phyloP scores from a whole-genome alignment of 495 filamentous ascomycete species.

The Neurospora sp. region DNA sequence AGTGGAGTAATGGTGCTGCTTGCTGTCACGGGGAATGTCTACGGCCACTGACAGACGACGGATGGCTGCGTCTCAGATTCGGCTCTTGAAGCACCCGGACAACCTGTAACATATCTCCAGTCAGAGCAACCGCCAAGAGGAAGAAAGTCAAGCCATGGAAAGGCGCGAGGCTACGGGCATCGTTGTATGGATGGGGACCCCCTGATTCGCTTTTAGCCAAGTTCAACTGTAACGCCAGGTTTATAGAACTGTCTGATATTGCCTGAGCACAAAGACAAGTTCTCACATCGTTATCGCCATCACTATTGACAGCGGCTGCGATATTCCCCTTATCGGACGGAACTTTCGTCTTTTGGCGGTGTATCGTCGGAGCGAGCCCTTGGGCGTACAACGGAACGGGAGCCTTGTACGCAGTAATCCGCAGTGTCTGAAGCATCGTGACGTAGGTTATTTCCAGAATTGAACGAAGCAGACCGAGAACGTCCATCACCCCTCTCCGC shows the following conservation, averaged over 20 bases:
- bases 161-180: background rate
- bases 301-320: background rate
- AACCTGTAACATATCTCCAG: background rate
- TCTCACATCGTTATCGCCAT: background rate
- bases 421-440: background rate
- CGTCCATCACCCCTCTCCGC: background rate
- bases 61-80: background rate
- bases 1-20: background rate
- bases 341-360: background rate
- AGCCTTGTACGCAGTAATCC: background rate
- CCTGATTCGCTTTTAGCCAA: background rate
- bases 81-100: background rate
- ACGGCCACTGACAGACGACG: background rate
- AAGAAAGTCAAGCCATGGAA: background rate
- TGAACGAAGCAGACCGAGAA: background rate
- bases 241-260: background rate
- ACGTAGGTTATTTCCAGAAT: background rate
- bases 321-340: background rate
- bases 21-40: background rate
- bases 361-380: background rate
- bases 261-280: background rate
- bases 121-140: background rate
- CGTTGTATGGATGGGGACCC: background rate
- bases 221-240: background rate
- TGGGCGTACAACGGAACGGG: background rate